Evolutionary conservation across 2,329 filamentous ascomycete genomes (phyloP).

Genomic region (Dothistroma pini): DNA sequence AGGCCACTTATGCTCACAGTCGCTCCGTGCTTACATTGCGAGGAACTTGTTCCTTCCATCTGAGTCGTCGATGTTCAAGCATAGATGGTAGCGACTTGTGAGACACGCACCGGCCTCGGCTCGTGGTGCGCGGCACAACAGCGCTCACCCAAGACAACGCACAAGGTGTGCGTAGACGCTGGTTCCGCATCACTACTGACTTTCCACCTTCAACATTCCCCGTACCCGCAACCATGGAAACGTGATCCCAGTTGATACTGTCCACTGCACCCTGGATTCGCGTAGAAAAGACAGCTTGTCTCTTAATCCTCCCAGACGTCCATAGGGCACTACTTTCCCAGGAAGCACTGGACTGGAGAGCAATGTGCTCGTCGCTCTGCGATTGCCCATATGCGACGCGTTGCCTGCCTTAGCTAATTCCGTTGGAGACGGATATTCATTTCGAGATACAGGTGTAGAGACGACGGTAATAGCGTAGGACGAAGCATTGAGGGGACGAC

Average conservation of each 20-base stretch:
- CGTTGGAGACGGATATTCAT: not conserved
- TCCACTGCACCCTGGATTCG: not conserved
- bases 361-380: not conserved
- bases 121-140: not conserved
- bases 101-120: not conserved
- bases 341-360: not conserved
- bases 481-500: not conserved
- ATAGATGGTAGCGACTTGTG: not conserved
- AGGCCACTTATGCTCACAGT: not conserved
- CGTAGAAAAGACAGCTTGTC: not conserved
- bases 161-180: not conserved
- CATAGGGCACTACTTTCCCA: not conserved
- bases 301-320: not conserved
- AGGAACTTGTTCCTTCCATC: not conserved
- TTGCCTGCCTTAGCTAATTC: not conserved
- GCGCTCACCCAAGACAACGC: not conserved
- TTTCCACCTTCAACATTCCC: not conserved
- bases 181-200: not conserved
- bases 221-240: not conserved
- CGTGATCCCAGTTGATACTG: not conserved
- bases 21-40: not conserved
- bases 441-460: not conserved
- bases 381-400: not conserved
- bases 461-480: not conserved
- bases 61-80: not conserved